Evolutionary conservation across 805 yeast species (phyloP).

Genomic region (Myxozyma geophila): DNA sequence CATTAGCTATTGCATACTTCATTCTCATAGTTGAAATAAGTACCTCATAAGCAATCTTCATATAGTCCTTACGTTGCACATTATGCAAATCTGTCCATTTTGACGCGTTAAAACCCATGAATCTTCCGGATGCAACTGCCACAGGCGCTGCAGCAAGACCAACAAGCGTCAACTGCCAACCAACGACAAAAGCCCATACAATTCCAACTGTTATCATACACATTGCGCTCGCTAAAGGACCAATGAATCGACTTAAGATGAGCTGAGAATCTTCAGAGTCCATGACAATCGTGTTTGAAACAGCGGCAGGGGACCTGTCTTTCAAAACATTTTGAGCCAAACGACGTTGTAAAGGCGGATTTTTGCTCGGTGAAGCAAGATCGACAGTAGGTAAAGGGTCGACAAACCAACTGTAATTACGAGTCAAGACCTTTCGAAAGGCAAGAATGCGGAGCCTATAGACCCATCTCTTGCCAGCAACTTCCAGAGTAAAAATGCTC

Average conservation of each 20-base stretch:
- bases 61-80: constrained; percentile 57
- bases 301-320: constrained; percentile 5
- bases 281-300: constrained; percentile 68
- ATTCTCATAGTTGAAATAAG: neutral
- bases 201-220: constrained; percentile 64
- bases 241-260: constrained; percentile 64
- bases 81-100: constrained; percentile 65
- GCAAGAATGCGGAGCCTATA: constrained; percentile 55
- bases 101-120: constrained; percentile 59
- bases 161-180: constrained; percentile 87
- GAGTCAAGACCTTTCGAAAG: constrained; percentile 56
- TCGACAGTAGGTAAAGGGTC: neutral
- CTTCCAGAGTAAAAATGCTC: constrained; percentile 56
- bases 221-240: constrained; percentile 57
- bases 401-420: constrained; percentile 57
- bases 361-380: too few species aligned
- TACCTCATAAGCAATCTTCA: constrained; percentile 50
- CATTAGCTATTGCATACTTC: neutral
- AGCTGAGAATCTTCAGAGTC: constrained; percentile 79
- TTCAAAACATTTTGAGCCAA: neutral
- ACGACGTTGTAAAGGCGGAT: too few species aligned
- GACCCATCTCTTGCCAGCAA: constrained; percentile 72
- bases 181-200: constrained; percentile 75
- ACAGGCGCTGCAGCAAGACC: constrained; percentile 77
- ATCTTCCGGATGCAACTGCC: constrained; percentile 55